Base-by-base conservation (phyloP, 768 basidiomycete genomes). In the Kwoniella dendrophila region DNA sequence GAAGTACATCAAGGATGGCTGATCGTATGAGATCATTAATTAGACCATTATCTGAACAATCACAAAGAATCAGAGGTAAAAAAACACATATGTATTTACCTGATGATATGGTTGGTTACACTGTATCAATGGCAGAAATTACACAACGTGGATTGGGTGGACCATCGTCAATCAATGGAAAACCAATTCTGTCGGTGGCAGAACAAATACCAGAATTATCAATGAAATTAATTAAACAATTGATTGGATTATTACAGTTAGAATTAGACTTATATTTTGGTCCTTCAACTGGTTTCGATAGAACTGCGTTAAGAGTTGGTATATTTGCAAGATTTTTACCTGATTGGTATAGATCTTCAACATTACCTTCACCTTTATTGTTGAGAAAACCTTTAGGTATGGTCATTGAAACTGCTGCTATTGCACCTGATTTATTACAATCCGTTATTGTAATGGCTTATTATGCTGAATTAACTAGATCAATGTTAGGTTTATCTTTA, bases 51-150 rank as follows among this genome's bases (percentile, higher is more conserved):
- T 93, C 92, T 2, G 86, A 88, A 69, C 95, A 97, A 78, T 87
- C 88, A 14, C 82, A 88, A 22, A 90, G 92, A 76, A 80, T 95
- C 4, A 85, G 92, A 30, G 90, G 68, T 62, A 84, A 90, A 26
- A 92, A 92, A 1, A 84, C 85, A 0, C 91, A 92, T 4, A 85
- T 94, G 48, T 97, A 96, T 73, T 82, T 99, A 1, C 92, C 96
- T 0, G 90, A 95, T 67, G 92, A 97, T 67, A 81, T 98, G 16
- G 81, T 95, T 36, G 90, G 89, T 2, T 97, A 95, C 77, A 94
- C 94, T 3, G 83, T 98, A 36, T 82, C 88, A 1, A 82, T 86
- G 5, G 84, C 92, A 56, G 96, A 98, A 79, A 84, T 90, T 16
- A 84, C 89, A 0, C 86, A 88, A 61, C 84, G 96, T 26, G 92